Conservation (phyloP, 192 early-diverging fungal genomes). For the Phycomyces nitens region DNA sequence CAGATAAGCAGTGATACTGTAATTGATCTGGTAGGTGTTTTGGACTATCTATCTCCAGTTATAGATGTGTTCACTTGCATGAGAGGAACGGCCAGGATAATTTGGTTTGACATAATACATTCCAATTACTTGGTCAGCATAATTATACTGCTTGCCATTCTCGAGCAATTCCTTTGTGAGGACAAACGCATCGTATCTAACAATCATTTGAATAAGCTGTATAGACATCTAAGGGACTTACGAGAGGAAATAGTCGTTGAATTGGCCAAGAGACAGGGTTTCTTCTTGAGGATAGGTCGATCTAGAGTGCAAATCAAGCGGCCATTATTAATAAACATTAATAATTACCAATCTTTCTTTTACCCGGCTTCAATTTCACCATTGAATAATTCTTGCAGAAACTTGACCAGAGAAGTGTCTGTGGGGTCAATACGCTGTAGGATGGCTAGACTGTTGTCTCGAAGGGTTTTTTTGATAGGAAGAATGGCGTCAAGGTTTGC, state of each 20-base stretch:
- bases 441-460: slow-evolving; percentile 6
- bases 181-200: slow-evolving; percentile 50
- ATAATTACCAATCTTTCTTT: not conserved
- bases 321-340: not conserved
- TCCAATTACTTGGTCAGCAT: slow-evolving; percentile 49
- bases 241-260: slow-evolving; percentile 50
- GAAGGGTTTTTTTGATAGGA: slow-evolving; percentile 22
- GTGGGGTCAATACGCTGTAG: slow-evolving; percentile 21
- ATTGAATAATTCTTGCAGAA: slow-evolving; percentile 58
- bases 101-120: slow-evolving; percentile 80
- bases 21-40: not conserved
- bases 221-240: not conserved
- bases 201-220: not conserved
- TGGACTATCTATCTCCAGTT: not conserved
- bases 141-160: slow-evolving; percentile 35
- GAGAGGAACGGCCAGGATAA: slow-evolving; percentile 66
- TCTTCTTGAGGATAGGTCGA: slow-evolving; percentile 72
- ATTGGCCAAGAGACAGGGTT: slow-evolving; percentile 35
- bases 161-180: slow-evolving; percentile 33
- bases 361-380: slow-evolving; percentile 56
- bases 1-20: too few relatives aligned
- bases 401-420: slow-evolving; percentile 28
- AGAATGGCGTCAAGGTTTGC: slow-evolving; percentile 6
- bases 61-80: slow-evolving; percentile 19
- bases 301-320: slow-evolving; percentile 13